Evolutionary conservation across 2,329 filamentous ascomycete species (phyloP).

Genomic region (Zarea fungicola): DNA sequence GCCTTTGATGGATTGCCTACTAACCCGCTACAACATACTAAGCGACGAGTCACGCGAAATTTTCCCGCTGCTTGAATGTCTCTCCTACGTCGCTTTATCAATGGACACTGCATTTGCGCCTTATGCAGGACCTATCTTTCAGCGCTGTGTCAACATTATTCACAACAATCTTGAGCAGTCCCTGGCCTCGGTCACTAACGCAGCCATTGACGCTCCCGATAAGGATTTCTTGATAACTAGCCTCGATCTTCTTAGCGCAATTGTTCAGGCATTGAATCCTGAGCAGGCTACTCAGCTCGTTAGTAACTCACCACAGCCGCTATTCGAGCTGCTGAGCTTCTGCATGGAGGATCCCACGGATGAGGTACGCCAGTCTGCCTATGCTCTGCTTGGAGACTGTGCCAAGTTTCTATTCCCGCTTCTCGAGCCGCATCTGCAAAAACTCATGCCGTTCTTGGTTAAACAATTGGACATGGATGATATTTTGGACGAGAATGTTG

Average conservation of each 20-base stretch:
- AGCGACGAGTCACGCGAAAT: slow-evolving; percentile 86
- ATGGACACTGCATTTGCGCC: slow-evolving; percentile 77
- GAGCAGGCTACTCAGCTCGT: slow-evolving; percentile 73
- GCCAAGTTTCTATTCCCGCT: slow-evolving; percentile 87
- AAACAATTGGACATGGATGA: slow-evolving; percentile 79
- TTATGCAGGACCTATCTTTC: slow-evolving; percentile 82
- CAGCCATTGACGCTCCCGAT: slow-evolving; percentile 70
- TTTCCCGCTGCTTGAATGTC: slow-evolving; percentile 91
- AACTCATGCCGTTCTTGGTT: slow-evolving; percentile 75
- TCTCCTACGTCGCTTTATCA: slow-evolving; percentile 88
- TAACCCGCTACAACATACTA: slow-evolving; percentile 81
- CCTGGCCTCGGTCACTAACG: slow-evolving; percentile 62
- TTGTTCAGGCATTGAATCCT: slow-evolving; percentile 81
- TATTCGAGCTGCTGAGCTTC: slow-evolving; percentile 85
- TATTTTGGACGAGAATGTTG: slow-evolving; percentile 72
- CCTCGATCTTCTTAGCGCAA: slow-evolving; percentile 84
- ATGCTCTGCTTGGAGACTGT: slow-evolving; percentile 89
- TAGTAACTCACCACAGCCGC: slow-evolving; percentile 66
- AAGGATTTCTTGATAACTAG: slow-evolving; percentile 97
- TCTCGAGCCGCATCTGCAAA: slow-evolving; percentile 66
- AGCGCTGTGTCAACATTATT: slow-evolving; percentile 83
- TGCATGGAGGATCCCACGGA: slow-evolving; percentile 90
- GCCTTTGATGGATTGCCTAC: slow-evolving; percentile 87
- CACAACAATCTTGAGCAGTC: slow-evolving; percentile 84
- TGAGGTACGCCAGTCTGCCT: slow-evolving; percentile 93